Base-by-base conservation (phyloP, 2,329 filamentous ascomycete species). In the Pseudogymnoascus sp. region DNA sequence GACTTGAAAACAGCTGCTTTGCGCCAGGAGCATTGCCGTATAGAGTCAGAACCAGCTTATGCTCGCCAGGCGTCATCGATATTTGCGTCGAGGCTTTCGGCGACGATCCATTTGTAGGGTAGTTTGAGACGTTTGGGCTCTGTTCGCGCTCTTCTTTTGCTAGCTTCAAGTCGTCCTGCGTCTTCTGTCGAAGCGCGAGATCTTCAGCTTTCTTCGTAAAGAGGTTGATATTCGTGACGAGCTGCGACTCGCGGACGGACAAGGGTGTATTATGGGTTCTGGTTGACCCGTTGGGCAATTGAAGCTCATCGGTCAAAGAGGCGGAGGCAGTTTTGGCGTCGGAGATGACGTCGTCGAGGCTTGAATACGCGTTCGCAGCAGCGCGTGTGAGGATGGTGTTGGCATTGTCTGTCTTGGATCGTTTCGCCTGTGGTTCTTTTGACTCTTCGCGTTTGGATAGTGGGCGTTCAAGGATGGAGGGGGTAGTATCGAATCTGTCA, bases 1-100 rank as follows among this genome's bases (percentile, higher is more conserved):
- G 78, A 73, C 92, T 96, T 3, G 93, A 96, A 73, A 94, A 97
- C 3, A 97, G 79, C 64, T 93, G 89, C 68, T 86, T 88, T 36
- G 89, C 82, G 51, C 86, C 85, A 1, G 87, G 85, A 41, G 89
- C 89, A 67, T 86, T 89, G 61, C 90, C 91, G 67, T 86, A 87
- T 1, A 96, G 78, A 0, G 90, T 93, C 63, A 97, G 78, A 5
- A 93, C 87, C 13, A 85, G 77, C 65, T 79, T 81, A 62, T 82
- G 74, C 66, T 82, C 73, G 66, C 78, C 71, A 17, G 78, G 72
- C 25, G 66, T 66, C 71, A 72, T 62, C 72, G 73, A 66, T 71
- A 75, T 62, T 69, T 69, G 59, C 65, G 66, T 68, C 35, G 64
- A 51, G 27, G 63, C 59, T 59, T 63, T 67, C 9, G 64, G 41